Base-by-base conservation (phyloP, 106 monocot genomes). In the Phalaenopsis equestris region DNA sequence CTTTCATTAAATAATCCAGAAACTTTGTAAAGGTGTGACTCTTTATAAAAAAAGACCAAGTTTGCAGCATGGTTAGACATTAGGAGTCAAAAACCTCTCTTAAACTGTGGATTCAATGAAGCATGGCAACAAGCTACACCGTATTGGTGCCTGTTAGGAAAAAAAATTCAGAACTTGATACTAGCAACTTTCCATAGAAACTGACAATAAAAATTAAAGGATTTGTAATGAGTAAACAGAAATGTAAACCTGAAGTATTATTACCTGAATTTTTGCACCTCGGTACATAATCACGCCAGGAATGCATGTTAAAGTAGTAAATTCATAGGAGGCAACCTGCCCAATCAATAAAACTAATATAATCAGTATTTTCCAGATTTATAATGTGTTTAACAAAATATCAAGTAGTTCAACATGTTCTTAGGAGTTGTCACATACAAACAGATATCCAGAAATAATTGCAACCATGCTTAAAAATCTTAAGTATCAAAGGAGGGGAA, bases 251-350 rank as follows among this genome's bases (percentile, higher is more conserved):
- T 57, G 18, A 57, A 57, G 57, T 48, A 11, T 48, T 61, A 19
- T 76, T 89, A 99, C 98, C 94, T 94, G 98, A 88, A 99, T 85
- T 86, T 94, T 99, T 43, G 98, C 98, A 73, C 98, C 98, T 90
- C 90, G 93, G 76, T 99, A 99, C 72, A 75, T 75, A 41, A 99
- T 99, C 41, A 99, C 98, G 37, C 98, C 98, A 16, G 94, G 94
- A 87, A 94, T 99, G 86, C 98, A 99, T 1, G 98, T 94, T 64
- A 99, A 87, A 43, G 98, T 99, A 24, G 98, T 99, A 81, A 99
- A 99, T 76, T 94, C 98, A 83, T 99, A 99, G n/a, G 98, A 93
- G 14, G 98, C 98, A 86, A 99, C 98, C 98, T 99, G 87, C 80
- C 21, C 83, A 84, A 79, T 83, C 3, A 85, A 64, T 41, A 84